Base-by-base conservation (phyloP, 2,329 filamentous ascomycete genomes). In the Coniosporium uncinatum region DNA sequence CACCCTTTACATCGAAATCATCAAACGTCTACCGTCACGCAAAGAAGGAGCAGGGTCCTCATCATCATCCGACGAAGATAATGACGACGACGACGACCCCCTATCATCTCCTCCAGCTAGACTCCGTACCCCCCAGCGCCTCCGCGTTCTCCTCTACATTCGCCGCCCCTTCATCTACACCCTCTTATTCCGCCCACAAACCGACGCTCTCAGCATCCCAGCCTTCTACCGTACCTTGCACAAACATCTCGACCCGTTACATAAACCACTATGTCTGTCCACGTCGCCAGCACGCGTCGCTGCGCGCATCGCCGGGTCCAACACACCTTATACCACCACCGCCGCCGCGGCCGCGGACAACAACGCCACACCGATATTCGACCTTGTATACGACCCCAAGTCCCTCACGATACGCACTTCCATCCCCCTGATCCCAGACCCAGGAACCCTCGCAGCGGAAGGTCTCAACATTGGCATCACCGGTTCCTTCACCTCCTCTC, bases 161-260 rank as follows among this genome's bases (percentile, higher is more conserved):
- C 69, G 81, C 57, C 76, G 75, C 19, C 87, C 87, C 0, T 91
- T 91, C 60, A 76, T 91, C 37, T 90, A 86, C 57, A 77, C 82
- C 2, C 83, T 93, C 46, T 67, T 93, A 4, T 91, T 91, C 58
- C 64, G 75, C 37, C 65, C 75, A 33, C 70, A 71, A 36, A 82
- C 83, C 5, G 70, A 77, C 41, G 76, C 78, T 2, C 56, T 75
- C 16, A 56, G 52, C 27, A 58, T 68, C 5, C 50, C 62, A 3
- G 54, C 56, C 11, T 71, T 73, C 53, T 73, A 72, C 53, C 61
- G 59, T 38, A 63, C 70, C 42, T 52, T 80, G 3, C 71, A 78
- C 47, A 67, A 63, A 18, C 77, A 74, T 56, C 54, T 80, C 44
- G 56, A 57, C 3, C 67, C 70, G 1, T 60, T 73, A 2, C 66